Base-by-base conservation (phyloP, 768 basidiomycete species). In the Leccinellum albellum region DNA sequence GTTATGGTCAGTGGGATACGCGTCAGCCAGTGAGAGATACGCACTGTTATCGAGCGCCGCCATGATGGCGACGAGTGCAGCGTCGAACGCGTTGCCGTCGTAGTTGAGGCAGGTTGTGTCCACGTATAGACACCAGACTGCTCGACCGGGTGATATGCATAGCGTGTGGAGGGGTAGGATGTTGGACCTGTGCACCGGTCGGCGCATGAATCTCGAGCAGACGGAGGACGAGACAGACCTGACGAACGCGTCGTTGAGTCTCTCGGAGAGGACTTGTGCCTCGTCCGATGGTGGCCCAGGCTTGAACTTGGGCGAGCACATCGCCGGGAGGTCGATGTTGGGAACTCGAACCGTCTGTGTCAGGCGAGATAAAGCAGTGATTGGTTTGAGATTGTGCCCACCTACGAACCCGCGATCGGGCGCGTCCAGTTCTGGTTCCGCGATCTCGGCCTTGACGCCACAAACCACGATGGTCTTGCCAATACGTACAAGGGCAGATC, bases 51-150 rank as follows among this genome's bases (percentile, higher is more conserved):
- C 81, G 45, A 98, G 75, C 6, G 96, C 94, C 9, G 89, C 85
- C 50, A 94, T 83, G 79, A 95, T 89, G 0, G 93, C 92, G 21
- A 98, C 69, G 10, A 98, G 78, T 0, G 91, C 81, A 1, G 97
- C 93, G 62, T 99, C 97, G 57, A 95, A 93, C 1, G 81, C 89
- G 66, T 98, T 98, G 6, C 97, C 97, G 69, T 98, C 95, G 68
- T 96, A 97, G 74, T 97, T 98, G 61, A 99, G 91, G 69, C 96
- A 98, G 1, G 88, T 91, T 28, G 91, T 85, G 62, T 99, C 97
- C 63, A 98, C 80, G 66, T 98, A 98, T n/a, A 98, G 79, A 28
- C 89, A 88, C 94, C 94, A 99, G 0, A 78, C 94, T 0, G 92
- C 81, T 68, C 88, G 91, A 3, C 85, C 86, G 0, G 83, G 81